These are phyloP conservation scores for Chloranthus sessilifolius DNA, from an alignment of 164 flowering plant species.

Conservation along the genomic window DNA sequence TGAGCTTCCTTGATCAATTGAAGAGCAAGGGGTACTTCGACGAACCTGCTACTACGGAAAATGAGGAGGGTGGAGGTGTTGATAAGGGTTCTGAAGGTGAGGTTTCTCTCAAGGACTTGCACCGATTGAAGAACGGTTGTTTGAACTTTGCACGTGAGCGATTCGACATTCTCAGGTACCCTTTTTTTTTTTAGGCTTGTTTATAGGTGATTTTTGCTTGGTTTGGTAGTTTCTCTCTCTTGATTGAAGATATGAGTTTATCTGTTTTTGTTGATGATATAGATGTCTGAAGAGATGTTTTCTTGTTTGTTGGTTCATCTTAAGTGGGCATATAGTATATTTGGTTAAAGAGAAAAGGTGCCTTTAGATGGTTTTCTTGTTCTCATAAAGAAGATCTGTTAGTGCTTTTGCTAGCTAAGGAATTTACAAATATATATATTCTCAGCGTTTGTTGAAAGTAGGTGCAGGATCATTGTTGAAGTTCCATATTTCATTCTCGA, in stretches of 20 bases:
- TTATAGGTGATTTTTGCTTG: neutral
- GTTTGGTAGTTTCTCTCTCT: neutral
- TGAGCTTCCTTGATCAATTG: constrained; percentile 50
- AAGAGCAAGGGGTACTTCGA: constrained; percentile 53
- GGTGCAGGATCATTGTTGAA: too few species aligned
- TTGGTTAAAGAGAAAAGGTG: too few species aligned
- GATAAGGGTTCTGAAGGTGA: constrained; percentile 1
- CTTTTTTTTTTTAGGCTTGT: neutral
- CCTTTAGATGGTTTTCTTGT: too few species aligned
- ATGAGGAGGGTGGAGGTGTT: neutral
- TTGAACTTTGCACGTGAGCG: constrained; percentile 74
- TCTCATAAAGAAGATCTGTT: too few species aligned
- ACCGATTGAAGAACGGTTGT: constrained; percentile 47
- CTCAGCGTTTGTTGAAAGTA: too few species aligned
- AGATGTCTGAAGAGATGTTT: too few species aligned
- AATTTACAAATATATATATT: too few species aligned
- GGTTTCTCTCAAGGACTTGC: constrained; percentile 27
- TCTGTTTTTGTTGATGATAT: too few species aligned
- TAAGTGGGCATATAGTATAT: too few species aligned
- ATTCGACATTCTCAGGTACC: constrained; percentile 60
- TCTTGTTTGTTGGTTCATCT: too few species aligned
- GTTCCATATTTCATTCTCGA: too few species aligned
- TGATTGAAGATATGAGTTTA: neutral
- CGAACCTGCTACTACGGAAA: constrained; percentile 2
- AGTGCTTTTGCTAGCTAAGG: too few species aligned